Evolutionary conservation across 2,329 filamentous ascomycete species (phyloP).

Genomic region (Allantophomopsis lycopodina): DNA sequence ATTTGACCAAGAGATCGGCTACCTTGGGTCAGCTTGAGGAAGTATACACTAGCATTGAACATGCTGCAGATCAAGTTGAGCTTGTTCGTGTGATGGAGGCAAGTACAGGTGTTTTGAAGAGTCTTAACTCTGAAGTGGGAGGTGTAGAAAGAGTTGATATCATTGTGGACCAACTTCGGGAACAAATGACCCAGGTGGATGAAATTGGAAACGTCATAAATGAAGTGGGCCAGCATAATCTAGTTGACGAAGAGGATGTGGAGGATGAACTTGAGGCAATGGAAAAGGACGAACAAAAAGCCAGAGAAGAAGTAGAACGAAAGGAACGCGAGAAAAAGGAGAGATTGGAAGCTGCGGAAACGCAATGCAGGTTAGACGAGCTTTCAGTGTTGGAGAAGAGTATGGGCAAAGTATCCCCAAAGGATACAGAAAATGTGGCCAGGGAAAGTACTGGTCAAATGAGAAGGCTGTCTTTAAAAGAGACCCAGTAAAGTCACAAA

Average conservation of each 20-base stretch:
- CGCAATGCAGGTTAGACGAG: conserved; percentile 13
- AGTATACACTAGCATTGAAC: conserved; percentile 69
- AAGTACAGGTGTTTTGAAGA: conserved; percentile 57
- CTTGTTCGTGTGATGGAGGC: conserved; percentile 73
- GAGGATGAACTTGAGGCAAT: conserved; percentile 77
- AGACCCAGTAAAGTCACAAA: too few species aligned
- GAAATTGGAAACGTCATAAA: conserved; percentile 69
- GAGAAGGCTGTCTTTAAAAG: too few species aligned
- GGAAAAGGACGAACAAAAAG: conserved; percentile 33
- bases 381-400: conserved; percentile 4
- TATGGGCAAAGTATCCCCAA: too few species aligned
- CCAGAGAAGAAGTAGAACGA: conserved; percentile 28
- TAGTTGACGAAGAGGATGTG: conserved; percentile 68
- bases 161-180: conserved; percentile 60
- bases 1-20: conserved; percentile 55
- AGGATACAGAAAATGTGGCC: too few species aligned
- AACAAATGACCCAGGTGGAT: conserved; percentile 71
- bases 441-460: too few species aligned
- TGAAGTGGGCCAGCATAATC: conserved; percentile 34
- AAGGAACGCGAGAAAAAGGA: conserved; percentile 25
- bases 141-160: conserved; percentile 63
- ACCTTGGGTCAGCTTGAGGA: conserved; percentile 73
- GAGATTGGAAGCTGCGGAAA: conserved; percentile 14
- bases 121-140: conserved; percentile 65
- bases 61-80: conserved; percentile 73